Percentiles rank a stretch among this genome's conserved stretches.
phyloP scores from a whole-genome alignment of 163 green algal species.

The Scenedesmus sp. region DNA sequence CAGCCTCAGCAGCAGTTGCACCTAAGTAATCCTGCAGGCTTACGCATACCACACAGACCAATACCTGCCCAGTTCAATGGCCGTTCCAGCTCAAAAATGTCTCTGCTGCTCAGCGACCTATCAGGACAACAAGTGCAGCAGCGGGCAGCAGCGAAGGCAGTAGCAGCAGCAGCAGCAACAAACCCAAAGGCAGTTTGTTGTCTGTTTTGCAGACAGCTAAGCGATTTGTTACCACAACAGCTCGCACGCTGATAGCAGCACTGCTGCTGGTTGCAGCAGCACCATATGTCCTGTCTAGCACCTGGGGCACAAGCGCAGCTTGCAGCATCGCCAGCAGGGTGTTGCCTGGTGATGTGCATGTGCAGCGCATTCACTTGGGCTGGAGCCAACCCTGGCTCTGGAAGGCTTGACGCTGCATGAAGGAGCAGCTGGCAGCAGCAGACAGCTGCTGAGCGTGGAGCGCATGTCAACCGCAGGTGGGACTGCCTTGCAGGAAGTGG shows the following conservation, averaged over 20 bases:
- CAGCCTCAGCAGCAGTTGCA: conserved; percentile 1
- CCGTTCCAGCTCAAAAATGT: neutral
- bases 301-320: conserved; percentile 17
- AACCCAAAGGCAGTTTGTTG: neutral
- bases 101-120: neutral
- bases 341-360: conserved; percentile 1
- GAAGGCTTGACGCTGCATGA: conserved; percentile 28
- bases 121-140: neutral
- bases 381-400: conserved; percentile 34
- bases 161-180: neutral
- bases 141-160: neutral
- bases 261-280: conserved; percentile 14
- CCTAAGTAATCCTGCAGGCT: neutral
- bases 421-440: neutral
- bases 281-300: conserved; percentile 36
- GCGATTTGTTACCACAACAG: neutral
- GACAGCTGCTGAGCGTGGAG: conserved; percentile 24
- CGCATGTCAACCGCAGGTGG: conserved; percentile 43
- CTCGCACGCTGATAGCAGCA: neutral
- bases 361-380: conserved; percentile 28
- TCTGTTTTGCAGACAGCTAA: neutral
- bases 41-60: neutral
- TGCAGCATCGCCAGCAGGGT: neutral
- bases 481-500: neutral
- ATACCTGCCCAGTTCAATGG: neutral